These are phyloP conservation scores for Bauhinia variegata DNA, from an alignment of 306 rosid species.

Conservation along the genomic window DNA sequence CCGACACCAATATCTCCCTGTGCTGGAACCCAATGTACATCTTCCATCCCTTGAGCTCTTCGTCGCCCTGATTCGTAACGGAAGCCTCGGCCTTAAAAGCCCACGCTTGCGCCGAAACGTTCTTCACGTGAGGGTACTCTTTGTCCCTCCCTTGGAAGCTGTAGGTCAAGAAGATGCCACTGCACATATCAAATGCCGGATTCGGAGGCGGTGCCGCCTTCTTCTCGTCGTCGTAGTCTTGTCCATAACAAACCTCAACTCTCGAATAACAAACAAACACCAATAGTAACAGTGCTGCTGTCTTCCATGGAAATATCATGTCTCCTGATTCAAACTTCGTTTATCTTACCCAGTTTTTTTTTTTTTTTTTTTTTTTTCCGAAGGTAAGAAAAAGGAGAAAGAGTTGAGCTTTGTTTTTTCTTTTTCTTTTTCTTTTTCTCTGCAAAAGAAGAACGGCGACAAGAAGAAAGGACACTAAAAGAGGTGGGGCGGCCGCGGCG, in stretches of 20 bases:
- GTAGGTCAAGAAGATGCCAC: conserved; percentile 76
- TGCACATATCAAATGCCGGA: conserved; percentile 47
- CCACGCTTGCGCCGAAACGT: conserved; percentile 77
- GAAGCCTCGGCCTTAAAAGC: conserved; percentile 69
- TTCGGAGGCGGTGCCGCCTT: conserved; percentile 10
- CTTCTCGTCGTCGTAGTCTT: conserved; percentile 32
- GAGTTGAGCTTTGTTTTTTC: too few species aligned
- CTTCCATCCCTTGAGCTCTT: conserved; percentile 69
- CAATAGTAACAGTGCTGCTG: conserved; percentile 9
- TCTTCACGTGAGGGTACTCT: conserved; percentile 62
- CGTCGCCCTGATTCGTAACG: conserved; percentile 60
- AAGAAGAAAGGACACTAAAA: not conserved
- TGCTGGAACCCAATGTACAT: conserved; percentile 80
- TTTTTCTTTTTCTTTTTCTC: too few species aligned
- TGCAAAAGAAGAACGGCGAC: not conserved
- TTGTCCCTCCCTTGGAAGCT: conserved; percentile 46
- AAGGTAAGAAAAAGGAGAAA: too few species aligned
- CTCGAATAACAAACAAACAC: conserved; percentile 9
- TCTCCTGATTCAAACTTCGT: not conserved
- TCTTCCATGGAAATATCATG: conserved; percentile 35
- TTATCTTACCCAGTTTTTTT: too few species aligned
- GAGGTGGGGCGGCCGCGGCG: conserved; percentile 32
- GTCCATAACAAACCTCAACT: conserved; percentile 42
- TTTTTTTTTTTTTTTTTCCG: not conserved
- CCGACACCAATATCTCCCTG: conserved; percentile 66